phyloP scores from a whole-genome alignment of 345 rosid genomes.

The Citrus trifoliata region DNA sequence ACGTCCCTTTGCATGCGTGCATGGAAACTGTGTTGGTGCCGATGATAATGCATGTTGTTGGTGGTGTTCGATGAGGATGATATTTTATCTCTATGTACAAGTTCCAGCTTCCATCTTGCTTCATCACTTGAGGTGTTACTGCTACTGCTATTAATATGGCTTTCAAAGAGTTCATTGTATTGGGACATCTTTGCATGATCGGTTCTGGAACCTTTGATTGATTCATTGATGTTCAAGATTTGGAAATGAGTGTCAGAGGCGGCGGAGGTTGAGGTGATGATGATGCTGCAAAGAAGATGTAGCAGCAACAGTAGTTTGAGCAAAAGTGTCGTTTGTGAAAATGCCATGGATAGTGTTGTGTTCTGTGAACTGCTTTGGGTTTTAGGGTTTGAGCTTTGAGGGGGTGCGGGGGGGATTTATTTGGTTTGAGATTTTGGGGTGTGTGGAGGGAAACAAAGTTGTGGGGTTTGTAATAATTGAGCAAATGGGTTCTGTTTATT shows the following conservation, averaged over 20 bases:
- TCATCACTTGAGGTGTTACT: background rate
- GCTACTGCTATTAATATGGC: background rate
- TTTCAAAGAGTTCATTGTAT: constrained; percentile 23
- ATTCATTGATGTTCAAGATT: constrained; percentile 37
- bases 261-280: constrained; percentile 12
- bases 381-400: background rate
- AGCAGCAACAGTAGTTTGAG: constrained; percentile 6
- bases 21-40: constrained; percentile 39
- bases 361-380: background rate
- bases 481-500: background rate
- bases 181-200: constrained; percentile 28
- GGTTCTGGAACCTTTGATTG: constrained; percentile 23
- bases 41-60: constrained; percentile 26
- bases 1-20: constrained; percentile 69
- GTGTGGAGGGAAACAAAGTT: constrained; percentile 1
- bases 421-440: constrained; percentile 10
- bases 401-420: constrained; percentile 23
- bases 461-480: constrained; percentile 35
- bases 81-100: constrained; percentile 66
- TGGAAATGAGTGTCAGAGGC: constrained; percentile 46
- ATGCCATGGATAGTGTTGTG: constrained; percentile 16
- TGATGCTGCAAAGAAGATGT: constrained; percentile 7
- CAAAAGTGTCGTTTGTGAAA: constrained; percentile 10
- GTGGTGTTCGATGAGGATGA: constrained; percentile 5
- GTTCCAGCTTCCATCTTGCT: constrained; percentile 37